These are phyloP conservation scores for Inga oerstediana DNA, from an alignment of 306 rosid species.

Conservation along the genomic window DNA sequence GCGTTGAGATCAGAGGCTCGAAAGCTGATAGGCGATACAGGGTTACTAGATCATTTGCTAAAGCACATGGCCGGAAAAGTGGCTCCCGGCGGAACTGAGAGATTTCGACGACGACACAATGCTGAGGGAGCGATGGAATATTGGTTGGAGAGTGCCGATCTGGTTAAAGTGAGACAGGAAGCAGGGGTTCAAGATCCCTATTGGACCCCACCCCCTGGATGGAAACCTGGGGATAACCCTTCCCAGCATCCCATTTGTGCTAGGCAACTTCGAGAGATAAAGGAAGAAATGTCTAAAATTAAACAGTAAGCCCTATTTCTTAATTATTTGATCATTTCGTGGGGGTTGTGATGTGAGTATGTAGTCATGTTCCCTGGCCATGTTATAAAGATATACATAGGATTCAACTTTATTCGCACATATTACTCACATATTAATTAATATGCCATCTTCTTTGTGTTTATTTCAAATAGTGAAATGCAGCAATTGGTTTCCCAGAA, in stretches of 20 bases:
- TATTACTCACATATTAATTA: neutral
- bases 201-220: conserved; percentile 89
- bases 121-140: conserved; percentile 94
- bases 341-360: neutral
- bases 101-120: conserved; percentile 83
- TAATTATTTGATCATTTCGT: neutral
- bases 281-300: conserved; percentile 61
- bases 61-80: conserved; percentile 95
- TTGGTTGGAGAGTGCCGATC: conserved; percentile 90
- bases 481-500: conserved; percentile 43
- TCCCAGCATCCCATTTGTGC: conserved; percentile 59
- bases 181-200: conserved; percentile 85
- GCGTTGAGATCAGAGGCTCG: conserved; percentile 79
- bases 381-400: neutral
- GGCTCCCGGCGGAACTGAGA: conserved; percentile 75
- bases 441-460: conserved; percentile 5
- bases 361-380: neutral
- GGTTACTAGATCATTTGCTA: conserved; percentile 84
- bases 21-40: conserved; percentile 87
- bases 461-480: conserved; percentile 42
- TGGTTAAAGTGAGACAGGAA: conserved; percentile 59
- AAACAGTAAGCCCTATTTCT: conserved; percentile 46
- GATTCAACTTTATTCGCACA: neutral
- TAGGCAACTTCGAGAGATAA: conserved; percentile 52
- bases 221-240: conserved; percentile 81